Evolutionary conservation across 2,329 filamentous ascomycete genomes (phyloP).

Genomic region (Aureobasidium namibiae): DNA sequence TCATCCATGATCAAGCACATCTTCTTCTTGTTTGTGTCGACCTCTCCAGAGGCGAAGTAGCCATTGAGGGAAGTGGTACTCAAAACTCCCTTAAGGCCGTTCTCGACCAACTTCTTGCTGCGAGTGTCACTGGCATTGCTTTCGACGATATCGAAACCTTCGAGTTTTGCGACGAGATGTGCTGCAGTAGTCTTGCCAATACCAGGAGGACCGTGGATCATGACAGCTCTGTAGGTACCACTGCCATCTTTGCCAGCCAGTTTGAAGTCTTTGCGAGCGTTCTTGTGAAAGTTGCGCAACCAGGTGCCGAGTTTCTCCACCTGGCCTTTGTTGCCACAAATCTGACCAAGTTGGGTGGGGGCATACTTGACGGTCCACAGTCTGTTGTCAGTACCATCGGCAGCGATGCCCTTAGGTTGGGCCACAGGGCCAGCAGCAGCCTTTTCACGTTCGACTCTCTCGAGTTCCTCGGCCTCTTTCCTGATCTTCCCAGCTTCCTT

Average conservation of each 20-base stretch:
- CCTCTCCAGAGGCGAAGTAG: conserved; percentile 78
- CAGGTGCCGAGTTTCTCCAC: conserved; percentile 87
- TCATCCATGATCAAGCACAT: conserved; percentile 98
- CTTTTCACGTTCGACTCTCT: conserved; percentile 61
- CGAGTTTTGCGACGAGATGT: conserved; percentile 84
- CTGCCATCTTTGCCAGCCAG: conserved; percentile 75
- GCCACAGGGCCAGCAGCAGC: conserved; percentile 36
- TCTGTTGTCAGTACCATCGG: conserved; percentile 46
- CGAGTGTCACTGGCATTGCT: conserved; percentile 92
- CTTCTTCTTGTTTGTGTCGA: conserved; percentile 79
- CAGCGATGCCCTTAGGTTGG: conserved; percentile 22
- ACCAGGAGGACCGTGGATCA: conserved; percentile 88
- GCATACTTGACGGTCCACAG: conserved; percentile 96
- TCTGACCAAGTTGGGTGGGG: conserved; percentile 72
- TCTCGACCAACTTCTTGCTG: conserved; percentile 92
- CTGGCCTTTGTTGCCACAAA: conserved; percentile 86
- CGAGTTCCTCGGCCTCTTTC: conserved; percentile 75
- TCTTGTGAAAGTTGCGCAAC: conserved; percentile 74
- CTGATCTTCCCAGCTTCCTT: conserved; percentile 77
- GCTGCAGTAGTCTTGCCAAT: conserved; percentile 97
- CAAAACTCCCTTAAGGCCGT: conserved; percentile 77
- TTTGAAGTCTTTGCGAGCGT: conserved; percentile 73
- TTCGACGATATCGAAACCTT: conserved; percentile 89
- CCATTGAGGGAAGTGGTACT: conserved; percentile 89
- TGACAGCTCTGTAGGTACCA: conserved; percentile 78